These are phyloP conservation scores for Lichenothelia convexa DNA, from an alignment of 495 filamentous ascomycete genomes.

Conservation along the genomic window DNA sequence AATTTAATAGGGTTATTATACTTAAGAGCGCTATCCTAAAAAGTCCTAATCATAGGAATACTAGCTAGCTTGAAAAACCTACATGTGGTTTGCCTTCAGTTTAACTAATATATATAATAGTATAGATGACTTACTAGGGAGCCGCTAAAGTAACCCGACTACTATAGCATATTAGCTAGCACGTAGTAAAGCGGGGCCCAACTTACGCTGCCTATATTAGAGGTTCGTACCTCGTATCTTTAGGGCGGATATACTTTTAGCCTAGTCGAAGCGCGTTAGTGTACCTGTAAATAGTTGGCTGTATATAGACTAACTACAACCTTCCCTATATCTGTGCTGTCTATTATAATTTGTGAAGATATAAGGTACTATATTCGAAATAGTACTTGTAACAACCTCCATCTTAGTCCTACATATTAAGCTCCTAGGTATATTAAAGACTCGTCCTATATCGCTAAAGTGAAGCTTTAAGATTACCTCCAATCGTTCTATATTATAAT, in stretches of 20 bases:
- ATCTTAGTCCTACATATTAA: conserved; percentile 7
- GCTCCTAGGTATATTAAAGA: conserved; percentile 12
- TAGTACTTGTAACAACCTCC: conserved; percentile 13
- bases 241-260: conserved; percentile 6
- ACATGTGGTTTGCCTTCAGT: not conserved
- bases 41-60: conserved; percentile 8
- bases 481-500: no score
- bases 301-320: not conserved
- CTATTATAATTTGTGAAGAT: conserved; percentile 21
- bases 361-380: conserved; percentile 10
- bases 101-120: not conserved
- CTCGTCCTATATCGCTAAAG: conserved; percentile 11
- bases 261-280: conserved; percentile 2
- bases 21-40: conserved; percentile 19
- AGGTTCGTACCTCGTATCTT: conserved; percentile 7
- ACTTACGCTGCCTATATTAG: conserved; percentile 14
- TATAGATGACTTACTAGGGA: conserved; percentile 7
- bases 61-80: conserved; percentile 1
- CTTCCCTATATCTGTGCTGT: not conserved
- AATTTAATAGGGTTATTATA: conserved; percentile 21
- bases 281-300: not conserved
- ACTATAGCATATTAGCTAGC: conserved; percentile 6
- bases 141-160: conserved; percentile 16
- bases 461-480: conserved; percentile 14
- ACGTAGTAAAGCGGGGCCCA: not conserved